Evolutionary conservation across 495 filamentous ascomycete genomes (phyloP), one percentile per base, ranked within the genome.

Genomic region (Penicillium manginii): DNA sequence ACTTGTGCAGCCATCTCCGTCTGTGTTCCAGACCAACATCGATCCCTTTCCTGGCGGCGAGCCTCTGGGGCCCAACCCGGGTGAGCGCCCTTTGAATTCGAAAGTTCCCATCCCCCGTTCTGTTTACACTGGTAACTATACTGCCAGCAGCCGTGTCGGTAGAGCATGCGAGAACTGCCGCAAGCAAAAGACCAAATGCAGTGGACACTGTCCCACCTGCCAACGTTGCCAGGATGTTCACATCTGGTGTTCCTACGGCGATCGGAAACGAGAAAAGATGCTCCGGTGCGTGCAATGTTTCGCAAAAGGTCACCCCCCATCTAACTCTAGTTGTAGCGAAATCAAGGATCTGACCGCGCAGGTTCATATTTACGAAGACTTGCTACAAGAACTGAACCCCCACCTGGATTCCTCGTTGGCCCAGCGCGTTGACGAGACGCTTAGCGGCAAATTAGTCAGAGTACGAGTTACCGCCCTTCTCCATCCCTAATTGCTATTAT

Each of bases 141-240:
- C 68, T 40, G 73, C 50, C 57, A 73, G 70, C 23, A 72, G 72
- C 45, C 74, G 80, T 18, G 76, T 80, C 47, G 75, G 75, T 57
- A 77, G 74, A 50, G 88, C 88, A 2, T 91, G 88, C 68, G 89
- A 88, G 81, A 87, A 86, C 40, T 91, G 88, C 73, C 79, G 88
- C 11, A 86, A 90, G 54, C 81, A 88, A 60, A 88, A 88, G 62
- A 81, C 83, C 59, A 87, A 86, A 68, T 86, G 84, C 66, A 85
- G 78, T 58, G 84, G 84, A 10, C 79, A 79, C 54, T 74, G 75
- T 51, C 85, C 85, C 39, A 63, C 66, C 19, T 88, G 85, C 64
- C 77, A 79, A 45, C 78, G 85, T 57, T 88, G 85, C 58, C 70
- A 76, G 67, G 81, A 85, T 57, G 73, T 78, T 22, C 73, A 73